Conservation (phyloP, 805 yeast species). For the Candida xiaguanensis region DNA sequence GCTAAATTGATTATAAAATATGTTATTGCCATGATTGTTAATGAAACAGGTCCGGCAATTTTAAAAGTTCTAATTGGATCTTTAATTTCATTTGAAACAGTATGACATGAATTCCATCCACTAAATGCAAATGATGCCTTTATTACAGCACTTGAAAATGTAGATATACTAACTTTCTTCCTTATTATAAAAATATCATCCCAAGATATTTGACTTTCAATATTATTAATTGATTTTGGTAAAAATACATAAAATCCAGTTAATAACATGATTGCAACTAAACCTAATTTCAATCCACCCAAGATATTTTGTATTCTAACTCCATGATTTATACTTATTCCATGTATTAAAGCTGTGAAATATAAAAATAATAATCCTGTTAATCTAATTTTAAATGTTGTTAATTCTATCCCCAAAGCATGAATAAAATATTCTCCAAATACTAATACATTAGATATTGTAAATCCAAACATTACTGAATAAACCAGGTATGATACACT, state of each 20-base stretch:
- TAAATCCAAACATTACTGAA: slow-evolving; percentile 52
- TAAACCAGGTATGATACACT: slow-evolving; percentile 49
- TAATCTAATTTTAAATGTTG: slow-evolving; percentile 31
- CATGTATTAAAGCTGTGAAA: slow-evolving; percentile 43
- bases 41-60: slow-evolving; percentile 58
- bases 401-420: slow-evolving; percentile 39
- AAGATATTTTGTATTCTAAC: slow-evolving; percentile 57
- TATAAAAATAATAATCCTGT: slow-evolving; percentile 28
- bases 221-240: slow-evolving; percentile 42
- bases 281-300: slow-evolving; percentile 56
- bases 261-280: slow-evolving; percentile 50
- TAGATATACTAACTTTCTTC: slow-evolving; percentile 35
- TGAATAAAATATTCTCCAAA: slow-evolving; percentile 59
- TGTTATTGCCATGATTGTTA: slow-evolving; percentile 44
- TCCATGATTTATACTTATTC: slow-evolving; percentile 58
- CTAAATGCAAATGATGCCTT: slow-evolving; percentile 57
- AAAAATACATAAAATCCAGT: slow-evolving; percentile 58
- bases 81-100: slow-evolving; percentile 57
- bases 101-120: slow-evolving; percentile 64
- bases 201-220: slow-evolving; percentile 39
- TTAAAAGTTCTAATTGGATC: slow-evolving; percentile 55
- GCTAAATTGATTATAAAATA: slow-evolving; percentile 54
- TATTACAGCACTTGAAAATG: slow-evolving; percentile 52
- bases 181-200: slow-evolving; percentile 28
- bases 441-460: slow-evolving; percentile 52